Conservation (phyloP, 2,329 filamentous ascomycete species). For the Botryotinia calthae region DNA sequence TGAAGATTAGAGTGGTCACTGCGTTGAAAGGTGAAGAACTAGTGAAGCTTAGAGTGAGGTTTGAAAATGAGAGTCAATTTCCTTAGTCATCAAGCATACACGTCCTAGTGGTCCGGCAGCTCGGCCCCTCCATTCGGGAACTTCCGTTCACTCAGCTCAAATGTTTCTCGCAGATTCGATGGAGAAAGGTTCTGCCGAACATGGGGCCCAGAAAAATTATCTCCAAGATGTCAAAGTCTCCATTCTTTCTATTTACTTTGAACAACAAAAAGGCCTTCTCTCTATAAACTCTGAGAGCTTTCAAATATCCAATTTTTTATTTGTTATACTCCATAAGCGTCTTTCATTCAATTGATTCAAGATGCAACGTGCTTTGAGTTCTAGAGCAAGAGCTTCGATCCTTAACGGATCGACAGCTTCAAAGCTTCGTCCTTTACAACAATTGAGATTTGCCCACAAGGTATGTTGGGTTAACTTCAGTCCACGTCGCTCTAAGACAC, state of each 20-base stretch:
- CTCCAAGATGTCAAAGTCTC: constrained; percentile 7
- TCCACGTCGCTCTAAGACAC: background rate
- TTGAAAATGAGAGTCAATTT: background rate
- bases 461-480: constrained; percentile 48
- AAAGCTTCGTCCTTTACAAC: constrained; percentile 67
- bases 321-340: constrained; percentile 30
- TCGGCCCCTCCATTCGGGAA: constrained; percentile 14
- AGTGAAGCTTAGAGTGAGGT: background rate
- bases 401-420: constrained; percentile 65
- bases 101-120: background rate
- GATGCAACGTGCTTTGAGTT: constrained; percentile 96
- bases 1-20: background rate
- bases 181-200: constrained; percentile 14
- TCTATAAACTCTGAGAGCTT: constrained; percentile 15
- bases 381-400: constrained; percentile 78
- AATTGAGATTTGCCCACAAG: constrained; percentile 97
- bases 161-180: constrained; percentile 18
- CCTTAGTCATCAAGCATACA: background rate
- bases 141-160: background rate
- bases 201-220: constrained; percentile 19
- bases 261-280: constrained; percentile 7
- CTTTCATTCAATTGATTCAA: constrained; percentile 43
- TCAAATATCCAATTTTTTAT: constrained; percentile 25
- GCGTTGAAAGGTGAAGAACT: background rate
- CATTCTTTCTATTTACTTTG: constrained; percentile 14